A percentile compares a stretch with the other conserved stretches of the same genome.
Conservation (phyloP, 306 rosid species). For the Cyamopsis tetragonoloba region DNA sequence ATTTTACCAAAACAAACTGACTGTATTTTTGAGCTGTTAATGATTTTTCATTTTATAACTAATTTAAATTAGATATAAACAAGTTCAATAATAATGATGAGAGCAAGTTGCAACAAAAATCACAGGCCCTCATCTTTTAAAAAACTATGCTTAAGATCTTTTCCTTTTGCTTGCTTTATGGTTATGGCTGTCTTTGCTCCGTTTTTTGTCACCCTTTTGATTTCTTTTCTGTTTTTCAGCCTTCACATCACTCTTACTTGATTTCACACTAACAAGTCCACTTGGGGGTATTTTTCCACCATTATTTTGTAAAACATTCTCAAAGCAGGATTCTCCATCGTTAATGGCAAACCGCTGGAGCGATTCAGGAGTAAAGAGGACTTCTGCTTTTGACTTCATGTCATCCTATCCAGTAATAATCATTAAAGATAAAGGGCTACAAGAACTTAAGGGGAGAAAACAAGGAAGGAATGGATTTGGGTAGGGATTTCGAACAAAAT, state of each 20-base stretch:
- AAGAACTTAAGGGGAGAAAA: background rate
- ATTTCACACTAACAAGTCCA: conserved; percentile 63
- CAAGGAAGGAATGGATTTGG: no score
- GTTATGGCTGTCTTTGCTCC: conserved; percentile 36
- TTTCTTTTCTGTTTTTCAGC: conserved; percentile 37
- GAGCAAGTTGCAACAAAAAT: no score
- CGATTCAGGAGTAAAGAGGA: conserved; percentile 43
- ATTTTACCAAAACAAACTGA: no score
- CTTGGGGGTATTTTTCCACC: conserved; percentile 51
- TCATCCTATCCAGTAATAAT: conserved; percentile 40
- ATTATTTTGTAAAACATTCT: conserved; percentile 43
- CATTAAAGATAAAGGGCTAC: conserved; percentile 19
- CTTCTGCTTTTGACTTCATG: conserved; percentile 49
- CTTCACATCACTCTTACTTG: conserved; percentile 34
- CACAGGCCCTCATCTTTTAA: no score
- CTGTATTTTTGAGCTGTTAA: no score
- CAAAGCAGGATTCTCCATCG: conserved; percentile 49
- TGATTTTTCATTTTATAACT: no score
- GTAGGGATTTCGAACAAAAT: background rate
- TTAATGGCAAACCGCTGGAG: conserved; percentile 56
- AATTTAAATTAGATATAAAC: no score
- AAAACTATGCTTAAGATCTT: no score
- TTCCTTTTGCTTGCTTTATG: conserved; percentile 50
- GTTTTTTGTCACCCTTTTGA: conserved; percentile 44
- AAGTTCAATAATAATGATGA: no score